Evolutionary conservation across 805 yeast genomes (phyloP), one percentile per base, ranked within the genome.

Genomic region (Yamadazyma philogaea): DNA sequence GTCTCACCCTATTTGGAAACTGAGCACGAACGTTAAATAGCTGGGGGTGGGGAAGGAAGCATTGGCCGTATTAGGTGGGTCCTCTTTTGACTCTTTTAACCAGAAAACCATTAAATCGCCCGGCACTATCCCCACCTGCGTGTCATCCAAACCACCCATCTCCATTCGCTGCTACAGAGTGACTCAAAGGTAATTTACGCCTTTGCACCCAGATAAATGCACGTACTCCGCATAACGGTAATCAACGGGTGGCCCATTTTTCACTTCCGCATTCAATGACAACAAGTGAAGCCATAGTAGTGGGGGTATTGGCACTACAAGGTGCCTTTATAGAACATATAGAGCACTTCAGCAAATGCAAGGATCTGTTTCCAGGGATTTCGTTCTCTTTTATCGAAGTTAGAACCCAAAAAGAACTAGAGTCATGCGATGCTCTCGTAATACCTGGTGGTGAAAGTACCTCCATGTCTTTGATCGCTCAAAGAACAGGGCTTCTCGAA

Each of bases 271-370:
- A 34, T 14, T 19, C 28, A n/a, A 53, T 54, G 55, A 47, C 54
- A 3, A 46, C 43, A 3, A 32, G 42, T 4, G 43, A 39, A 40
- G 22, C 39, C 6, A 27, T 60, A 12, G 57, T 54, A 3, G 68
- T 85, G 8, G 95, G 95, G 3, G 89, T 86, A 1, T 60, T 86
- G 40, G 86, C 91, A 0, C 70, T 85, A 15, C 95, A 85, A 56
- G 95, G 95, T 5, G 90, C 93, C 0, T 86, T 84, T 55, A 57
- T 65, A 14, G 95, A 85, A 54, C 95, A 85, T 56, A 61, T 81
- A 6, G 59, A 66, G 2, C 78, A 75, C 52, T 62, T 84, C 31
- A 54, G 69, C 14, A 46, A 54, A 14, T 59, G 79, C 42, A 16
- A 19, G 20, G 35, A 39, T 1, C 37, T 36, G 7, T n/a, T 43